A percentile compares a stretch with the other conserved stretches of the same genome.
Conservation (phyloP, 2,329 filamentous ascomycete species). For the Metarhizium album region DNA sequence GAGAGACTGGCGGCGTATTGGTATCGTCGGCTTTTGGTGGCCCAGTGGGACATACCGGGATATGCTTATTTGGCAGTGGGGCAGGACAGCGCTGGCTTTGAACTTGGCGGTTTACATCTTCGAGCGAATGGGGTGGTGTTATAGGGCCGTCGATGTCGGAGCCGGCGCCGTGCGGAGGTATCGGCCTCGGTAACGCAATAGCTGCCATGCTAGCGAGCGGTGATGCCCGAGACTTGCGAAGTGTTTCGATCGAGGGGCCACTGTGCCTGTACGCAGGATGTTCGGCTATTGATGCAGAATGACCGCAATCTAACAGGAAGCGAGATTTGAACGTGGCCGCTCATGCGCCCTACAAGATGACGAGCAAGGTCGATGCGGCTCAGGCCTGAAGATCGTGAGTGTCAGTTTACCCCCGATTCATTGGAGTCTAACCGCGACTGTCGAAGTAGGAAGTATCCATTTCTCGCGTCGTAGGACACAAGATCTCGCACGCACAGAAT, state of each 20-base stretch:
- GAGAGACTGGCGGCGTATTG: conserved; percentile 56
- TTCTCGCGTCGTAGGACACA: neutral
- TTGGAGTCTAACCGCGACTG: neutral
- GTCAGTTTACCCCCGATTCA: neutral
- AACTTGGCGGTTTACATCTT: conserved; percentile 14
- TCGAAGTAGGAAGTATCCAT: neutral
- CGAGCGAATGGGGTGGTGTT: conserved; percentile 30
- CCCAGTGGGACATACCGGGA: conserved; percentile 80
- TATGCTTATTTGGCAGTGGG: conserved; percentile 75
- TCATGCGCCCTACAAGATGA: neutral
- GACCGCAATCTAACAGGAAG: neutral
- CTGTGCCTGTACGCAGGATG: neutral
- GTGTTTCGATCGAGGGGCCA: neutral
- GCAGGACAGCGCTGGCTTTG: conserved; percentile 17
- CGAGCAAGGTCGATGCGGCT: neutral
- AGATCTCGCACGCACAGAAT: neutral
- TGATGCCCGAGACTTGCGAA: neutral
- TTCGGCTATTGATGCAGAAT: neutral
- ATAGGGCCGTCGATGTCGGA: conserved; percentile 28
- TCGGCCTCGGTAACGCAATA: conserved; percentile 39
- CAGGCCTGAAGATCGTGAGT: neutral
- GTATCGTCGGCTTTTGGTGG: conserved; percentile 45
- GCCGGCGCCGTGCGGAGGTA: conserved; percentile 33
- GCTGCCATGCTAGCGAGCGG: conserved; percentile 37
- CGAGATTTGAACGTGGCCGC: neutral